Evolutionary conservation across 176 grass and related monocot species (phyloP).

Genomic region (Eragrostis curvula): DNA sequence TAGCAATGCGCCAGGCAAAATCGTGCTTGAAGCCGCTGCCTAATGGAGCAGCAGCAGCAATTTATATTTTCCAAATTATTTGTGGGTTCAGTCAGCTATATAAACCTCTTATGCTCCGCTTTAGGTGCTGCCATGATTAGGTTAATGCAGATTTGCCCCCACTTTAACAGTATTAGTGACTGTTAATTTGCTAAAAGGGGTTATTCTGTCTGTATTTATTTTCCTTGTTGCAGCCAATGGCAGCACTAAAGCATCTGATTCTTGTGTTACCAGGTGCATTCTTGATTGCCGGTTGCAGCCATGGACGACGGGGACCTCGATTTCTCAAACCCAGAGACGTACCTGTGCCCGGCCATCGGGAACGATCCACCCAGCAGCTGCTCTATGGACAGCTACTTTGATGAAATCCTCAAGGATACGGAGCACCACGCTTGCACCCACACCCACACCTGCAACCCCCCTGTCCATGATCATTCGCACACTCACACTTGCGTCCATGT

Average conservation of each 20-base stretch:
- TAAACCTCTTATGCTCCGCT: background rate
- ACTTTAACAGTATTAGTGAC: background rate
- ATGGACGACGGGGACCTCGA: conserved; percentile 76
- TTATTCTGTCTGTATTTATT: background rate
- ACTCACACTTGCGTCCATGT: conserved; percentile 82
- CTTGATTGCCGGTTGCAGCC: background rate
- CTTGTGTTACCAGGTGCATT: background rate
- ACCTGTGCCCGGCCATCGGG: conserved; percentile 33
- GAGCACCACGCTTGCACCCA: conserved; percentile 73
- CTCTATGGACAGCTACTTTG: conserved; percentile 76
- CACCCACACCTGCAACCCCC: conserved; percentile 87
- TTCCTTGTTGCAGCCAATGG: background rate
- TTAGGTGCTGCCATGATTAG: background rate
- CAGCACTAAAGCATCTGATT: background rate
- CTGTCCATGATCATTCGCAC: conserved; percentile 56
- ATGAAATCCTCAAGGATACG: conserved; percentile 59
- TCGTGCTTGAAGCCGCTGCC: background rate
- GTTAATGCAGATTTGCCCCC: background rate
- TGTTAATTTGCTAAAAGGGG: background rate
- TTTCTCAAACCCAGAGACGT: conserved; percentile 67
- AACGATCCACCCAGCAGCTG: conserved; percentile 53
- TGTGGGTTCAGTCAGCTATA: background rate
- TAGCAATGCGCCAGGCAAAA: background rate
- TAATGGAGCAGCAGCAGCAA: background rate
- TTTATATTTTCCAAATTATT: background rate